Conservation (phyloP, 2,329 filamentous ascomycete species). For the Colletotrichum somersetense region DNA sequence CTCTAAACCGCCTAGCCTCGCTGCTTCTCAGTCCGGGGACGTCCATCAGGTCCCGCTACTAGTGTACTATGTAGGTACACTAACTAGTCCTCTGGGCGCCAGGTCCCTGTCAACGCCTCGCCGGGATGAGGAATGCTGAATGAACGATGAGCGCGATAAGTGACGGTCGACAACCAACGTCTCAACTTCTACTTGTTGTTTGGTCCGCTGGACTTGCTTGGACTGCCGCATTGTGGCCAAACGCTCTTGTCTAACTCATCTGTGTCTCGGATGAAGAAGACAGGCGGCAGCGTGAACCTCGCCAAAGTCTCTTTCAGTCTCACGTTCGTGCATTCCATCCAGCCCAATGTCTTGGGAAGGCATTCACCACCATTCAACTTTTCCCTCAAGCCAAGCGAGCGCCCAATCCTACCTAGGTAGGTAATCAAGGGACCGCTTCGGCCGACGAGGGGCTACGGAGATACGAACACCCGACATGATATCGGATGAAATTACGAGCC, state of each 20-base stretch:
- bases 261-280: constrained; percentile 27
- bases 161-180: constrained; percentile 6
- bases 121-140: constrained; percentile 23
- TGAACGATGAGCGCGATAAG: constrained; percentile 11
- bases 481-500: constrained; percentile 6
- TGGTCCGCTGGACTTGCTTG: constrained; percentile 1
- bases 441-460: constrained; percentile 18
- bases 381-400: neutral
- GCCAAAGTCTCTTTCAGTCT: constrained; percentile 26
- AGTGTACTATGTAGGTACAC: too few species aligned
- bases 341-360: constrained; percentile 13
- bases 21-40: constrained; percentile 39
- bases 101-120: constrained; percentile 20
- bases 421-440: constrained; percentile 2
- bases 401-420: too few species aligned
- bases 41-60: constrained; percentile 29
- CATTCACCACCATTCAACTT: neutral
- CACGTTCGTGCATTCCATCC: constrained; percentile 27
- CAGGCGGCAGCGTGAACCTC: constrained; percentile 16
- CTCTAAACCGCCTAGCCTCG: constrained; percentile 41
- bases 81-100: constrained; percentile 8
- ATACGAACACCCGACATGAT: neutral
- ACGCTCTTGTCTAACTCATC: constrained; percentile 27
- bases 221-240: constrained; percentile 12
- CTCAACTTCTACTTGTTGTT: neutral